Base-by-base conservation (phyloP, 2,329 filamentous ascomycete genomes). In the Exophiala sp. region DNA sequence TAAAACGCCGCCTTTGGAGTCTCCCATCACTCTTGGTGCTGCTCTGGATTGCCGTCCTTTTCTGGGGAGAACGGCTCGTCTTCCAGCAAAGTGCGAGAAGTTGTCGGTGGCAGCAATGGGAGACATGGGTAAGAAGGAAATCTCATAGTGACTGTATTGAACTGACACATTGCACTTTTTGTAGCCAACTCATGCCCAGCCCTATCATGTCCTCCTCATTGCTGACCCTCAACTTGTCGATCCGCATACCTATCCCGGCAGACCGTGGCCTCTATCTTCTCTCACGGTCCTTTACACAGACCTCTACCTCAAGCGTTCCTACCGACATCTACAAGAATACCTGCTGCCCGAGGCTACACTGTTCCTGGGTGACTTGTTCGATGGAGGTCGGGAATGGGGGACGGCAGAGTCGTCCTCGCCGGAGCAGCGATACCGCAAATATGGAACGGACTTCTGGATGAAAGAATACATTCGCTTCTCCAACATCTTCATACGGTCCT, bases 361-460 rank as follows among this genome's bases (percentile, higher is more conserved):
- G 64, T 97, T 98, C 64, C 73, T 98, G 0, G 93, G 93, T 6
- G 93, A 98, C 64, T 73, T 98, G 1, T 96, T 98, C 62, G 93
- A 98, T 64, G 93, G 93, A 2, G 93, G 93, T 7, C 80, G 93
- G 59, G 93, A 98, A 72, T 98, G 93, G 93, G 85, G 83, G 59
- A 91, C 90, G 10, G 72, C 68, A 2, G 74, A 74, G 19, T 83
- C 79, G 51, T 62, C 61, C 13, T 78, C 73, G 45, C 75, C 87
- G 1, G 80, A 86, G 61, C 73, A 77, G 55, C 88, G 83, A 74
- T 85, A 83, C 62, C 81, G 78, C 58, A 79, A 81, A 55, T 96
- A 95, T 63, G 86, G 83, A 30, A 79, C 93, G 58, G 73, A 78
- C 16, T 96, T 85, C 63, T 98, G 93, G 93, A 70, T 91, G 63